phyloP scores from a whole-genome alignment of 371 early-diverging fungal genomes.

The Rhizopus microsporus region DNA sequence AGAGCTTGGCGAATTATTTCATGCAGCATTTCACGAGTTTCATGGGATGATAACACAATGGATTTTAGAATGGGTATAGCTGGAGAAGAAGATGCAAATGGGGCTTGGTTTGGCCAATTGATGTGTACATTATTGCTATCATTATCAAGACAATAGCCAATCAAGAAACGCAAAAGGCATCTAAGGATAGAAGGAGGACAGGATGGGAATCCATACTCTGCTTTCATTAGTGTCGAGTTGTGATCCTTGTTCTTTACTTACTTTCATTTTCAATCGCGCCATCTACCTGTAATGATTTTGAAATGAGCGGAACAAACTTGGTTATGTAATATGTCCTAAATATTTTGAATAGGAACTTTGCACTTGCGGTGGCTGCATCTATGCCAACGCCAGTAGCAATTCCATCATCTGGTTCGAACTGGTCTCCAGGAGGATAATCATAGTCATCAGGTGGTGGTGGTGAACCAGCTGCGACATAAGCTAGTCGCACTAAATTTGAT shows the following conservation, averaged over 20 bases:
- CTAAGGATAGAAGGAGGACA: conserved; percentile 79
- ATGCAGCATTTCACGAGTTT: conserved; percentile 74
- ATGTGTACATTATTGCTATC: conserved; percentile 25
- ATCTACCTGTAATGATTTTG: conserved; percentile 44
- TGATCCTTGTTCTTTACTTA: conserved; percentile 12
- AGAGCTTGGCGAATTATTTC: conserved; percentile 76
- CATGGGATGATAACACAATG: conserved; percentile 64
- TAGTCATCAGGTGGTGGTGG: conserved; percentile 61
- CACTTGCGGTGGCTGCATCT: conserved; percentile 67
- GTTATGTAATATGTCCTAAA: conserved; percentile 67
- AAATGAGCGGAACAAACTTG: conserved; percentile 70
- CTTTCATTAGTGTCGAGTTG: not conserved
- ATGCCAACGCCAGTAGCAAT: conserved; percentile 69
- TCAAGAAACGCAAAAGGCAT: conserved; percentile 65
- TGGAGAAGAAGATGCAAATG: conserved; percentile 53
- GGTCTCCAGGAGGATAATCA: conserved; percentile 54
- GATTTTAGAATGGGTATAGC: conserved; percentile 70
- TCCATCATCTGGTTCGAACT: conserved; percentile 59
- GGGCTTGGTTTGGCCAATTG: conserved; percentile 37
- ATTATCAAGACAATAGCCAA: conserved; percentile 63
- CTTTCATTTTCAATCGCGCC: conserved; percentile 42
- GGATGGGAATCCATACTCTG: conserved; percentile 58
- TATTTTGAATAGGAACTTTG: conserved; percentile 71
- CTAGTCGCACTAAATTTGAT: conserved; percentile 61
- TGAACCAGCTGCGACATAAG: conserved; percentile 69